Evolutionary conservation across 1,284 basidiomycete species (phyloP).

Genomic region (Coriolopsis trogii): DNA sequence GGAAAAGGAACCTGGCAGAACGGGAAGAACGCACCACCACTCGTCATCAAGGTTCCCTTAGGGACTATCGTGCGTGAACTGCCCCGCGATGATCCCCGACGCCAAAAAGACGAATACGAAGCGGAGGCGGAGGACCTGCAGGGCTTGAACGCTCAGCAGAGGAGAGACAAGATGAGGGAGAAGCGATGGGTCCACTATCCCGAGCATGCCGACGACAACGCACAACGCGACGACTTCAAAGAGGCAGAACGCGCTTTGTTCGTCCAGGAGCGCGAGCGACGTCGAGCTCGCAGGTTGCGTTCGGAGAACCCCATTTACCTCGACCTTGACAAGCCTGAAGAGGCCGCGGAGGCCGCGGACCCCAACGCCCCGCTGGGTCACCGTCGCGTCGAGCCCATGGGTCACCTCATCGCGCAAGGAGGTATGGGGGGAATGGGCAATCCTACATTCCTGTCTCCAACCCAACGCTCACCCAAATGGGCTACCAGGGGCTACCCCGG

Average conservation of each 20-base stretch:
- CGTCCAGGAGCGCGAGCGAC: slow-evolving; percentile 64
- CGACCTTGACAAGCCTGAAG: slow-evolving; percentile 60
- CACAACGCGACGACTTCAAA: slow-evolving; percentile 67
- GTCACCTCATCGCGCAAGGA: slow-evolving; percentile 77
- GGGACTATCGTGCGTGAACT: slow-evolving; percentile 89
- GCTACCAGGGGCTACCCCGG: slow-evolving; percentile 83
- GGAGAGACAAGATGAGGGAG: slow-evolving; percentile 61
- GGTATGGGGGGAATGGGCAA: slow-evolving; percentile 91
- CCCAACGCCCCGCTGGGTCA: slow-evolving; percentile 63
- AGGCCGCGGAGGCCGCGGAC: slow-evolving; percentile 48
- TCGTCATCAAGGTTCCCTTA: slow-evolving; percentile 80
- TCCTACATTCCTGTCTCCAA: slow-evolving; percentile 75
- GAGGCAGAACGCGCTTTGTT: slow-evolving; percentile 72
- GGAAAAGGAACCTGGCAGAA: slow-evolving; percentile 87
- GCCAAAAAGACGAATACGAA: slow-evolving; percentile 67
- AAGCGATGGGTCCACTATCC: slow-evolving; percentile 84
- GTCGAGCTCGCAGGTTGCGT: slow-evolving; percentile 48
- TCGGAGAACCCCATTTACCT: slow-evolving; percentile 51
- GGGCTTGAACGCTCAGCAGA: slow-evolving; percentile 49
- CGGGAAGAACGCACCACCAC: slow-evolving; percentile 73
- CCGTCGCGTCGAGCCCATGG: slow-evolving; percentile 60
- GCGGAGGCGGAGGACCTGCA: slow-evolving; percentile 63
- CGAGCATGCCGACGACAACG: slow-evolving; percentile 60
- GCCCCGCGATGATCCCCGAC: slow-evolving; percentile 60
- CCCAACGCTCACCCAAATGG: slow-evolving; percentile 79